Percentiles rank a stretch among this genome's conserved stretches.
Conservation (phyloP, 2,329 filamentous ascomycete species). For the Lachnellula hyalina region DNA sequence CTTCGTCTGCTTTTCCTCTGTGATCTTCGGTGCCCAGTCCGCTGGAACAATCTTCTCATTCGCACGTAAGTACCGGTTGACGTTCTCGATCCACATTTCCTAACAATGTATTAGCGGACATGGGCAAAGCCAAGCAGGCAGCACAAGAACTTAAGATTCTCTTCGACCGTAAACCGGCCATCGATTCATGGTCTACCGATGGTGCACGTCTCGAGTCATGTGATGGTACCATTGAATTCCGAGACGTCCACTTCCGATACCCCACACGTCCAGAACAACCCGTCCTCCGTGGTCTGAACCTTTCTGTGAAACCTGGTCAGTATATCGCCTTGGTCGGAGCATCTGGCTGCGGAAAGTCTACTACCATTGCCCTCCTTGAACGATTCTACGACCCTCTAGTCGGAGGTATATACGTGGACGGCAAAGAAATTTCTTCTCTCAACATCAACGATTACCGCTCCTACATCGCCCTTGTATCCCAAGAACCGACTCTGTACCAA, state of each 20-base stretch:
- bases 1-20: slow-evolving; percentile 82
- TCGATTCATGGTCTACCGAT: slow-evolving; percentile 74
- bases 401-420: slow-evolving; percentile 78
- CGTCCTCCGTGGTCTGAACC: slow-evolving; percentile 80
- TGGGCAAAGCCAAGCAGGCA: slow-evolving; percentile 86
- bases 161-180: slow-evolving; percentile 74
- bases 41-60: slow-evolving; percentile 87
- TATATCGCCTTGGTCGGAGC: slow-evolving; percentile 91
- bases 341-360: slow-evolving; percentile 90
- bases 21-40: slow-evolving; percentile 89
- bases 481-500: slow-evolving; percentile 92
- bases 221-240: slow-evolving; percentile 80
- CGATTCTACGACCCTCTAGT: slow-evolving; percentile 88
- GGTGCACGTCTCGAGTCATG: slow-evolving; percentile 59
- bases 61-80: slow-evolving; percentile 43
- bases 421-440: slow-evolving; percentile 70
- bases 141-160: slow-evolving; percentile 75
- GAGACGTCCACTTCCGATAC: slow-evolving; percentile 90
- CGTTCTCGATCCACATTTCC: neutral
- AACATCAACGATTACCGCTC: slow-evolving; percentile 84
- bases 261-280: slow-evolving; percentile 86
- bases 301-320: slow-evolving; percentile 69
- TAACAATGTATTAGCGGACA: slow-evolving; percentile 51
- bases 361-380: slow-evolving; percentile 85
- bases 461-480: slow-evolving; percentile 80